Conservation (phyloP, 305 asterid species). For the Solanum hybrid region DNA sequence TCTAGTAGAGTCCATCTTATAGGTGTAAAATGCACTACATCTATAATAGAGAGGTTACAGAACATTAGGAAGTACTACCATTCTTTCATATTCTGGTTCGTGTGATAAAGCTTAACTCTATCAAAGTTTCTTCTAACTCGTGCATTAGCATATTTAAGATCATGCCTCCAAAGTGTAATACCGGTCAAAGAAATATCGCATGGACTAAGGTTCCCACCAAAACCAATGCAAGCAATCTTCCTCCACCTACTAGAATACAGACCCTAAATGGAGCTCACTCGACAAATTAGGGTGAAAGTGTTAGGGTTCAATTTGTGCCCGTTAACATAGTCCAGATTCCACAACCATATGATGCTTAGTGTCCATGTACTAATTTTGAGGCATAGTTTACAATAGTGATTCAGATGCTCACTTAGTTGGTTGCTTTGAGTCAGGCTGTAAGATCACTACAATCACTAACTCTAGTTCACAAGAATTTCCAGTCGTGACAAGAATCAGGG, state of each 20-base stretch:
- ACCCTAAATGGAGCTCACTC: background rate
- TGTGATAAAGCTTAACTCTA: background rate
- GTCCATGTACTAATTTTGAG: background rate
- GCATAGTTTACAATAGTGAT: no score
- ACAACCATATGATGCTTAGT: background rate
- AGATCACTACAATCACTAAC: background rate
- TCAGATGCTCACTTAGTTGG: background rate
- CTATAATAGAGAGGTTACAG: background rate
- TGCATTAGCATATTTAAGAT: background rate
- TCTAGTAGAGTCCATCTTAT: background rate
- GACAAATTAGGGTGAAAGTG: background rate
- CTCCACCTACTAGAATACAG: background rate
- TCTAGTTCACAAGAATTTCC: background rate
- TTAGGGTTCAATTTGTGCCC: background rate
- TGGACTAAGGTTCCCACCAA: background rate
- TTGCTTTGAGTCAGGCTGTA: background rate
- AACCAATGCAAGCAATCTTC: background rate
- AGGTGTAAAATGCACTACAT: background rate
- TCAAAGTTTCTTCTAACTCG: background rate
- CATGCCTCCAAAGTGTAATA: background rate
- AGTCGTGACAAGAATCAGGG: background rate
- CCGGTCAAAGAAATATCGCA: no score
- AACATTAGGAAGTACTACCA: background rate
- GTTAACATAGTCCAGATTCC: background rate
- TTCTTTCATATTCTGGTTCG: background rate